Conservation (phyloP, 1,139 yeast species). For the Saccharomycopsis phalli region DNA sequence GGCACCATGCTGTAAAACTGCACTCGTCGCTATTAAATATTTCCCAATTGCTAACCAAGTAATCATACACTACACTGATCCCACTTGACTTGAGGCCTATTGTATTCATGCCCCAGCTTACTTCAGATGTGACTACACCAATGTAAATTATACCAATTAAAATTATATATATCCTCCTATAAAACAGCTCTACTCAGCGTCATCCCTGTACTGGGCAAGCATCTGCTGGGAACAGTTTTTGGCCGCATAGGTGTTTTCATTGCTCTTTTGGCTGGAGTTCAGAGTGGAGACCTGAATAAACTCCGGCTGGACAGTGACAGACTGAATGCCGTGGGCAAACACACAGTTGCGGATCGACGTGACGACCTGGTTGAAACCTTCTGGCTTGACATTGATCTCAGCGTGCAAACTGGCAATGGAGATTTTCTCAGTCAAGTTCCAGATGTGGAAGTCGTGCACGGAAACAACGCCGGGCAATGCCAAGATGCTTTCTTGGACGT, state of each 20-base stretch:
- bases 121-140: no score
- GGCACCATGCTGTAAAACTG: no score
- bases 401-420: constrained; percentile 86
- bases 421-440: constrained; percentile 89
- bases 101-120: no score
- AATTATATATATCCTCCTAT: no score
- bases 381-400: constrained; percentile 57
- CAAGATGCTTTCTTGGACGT: constrained; percentile 59
- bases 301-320: constrained; percentile 95
- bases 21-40: no score
- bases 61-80: no score
- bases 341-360: constrained; percentile 68
- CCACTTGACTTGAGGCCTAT: no score
- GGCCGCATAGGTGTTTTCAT: not conserved
- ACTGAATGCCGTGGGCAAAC: constrained; percentile 79
- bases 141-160: no score
- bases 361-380: constrained; percentile 62
- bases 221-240: constrained; percentile 1
- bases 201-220: no score
- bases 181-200: no score
- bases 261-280: not conserved
- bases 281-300: constrained; percentile 28
- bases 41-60: no score
- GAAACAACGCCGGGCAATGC: constrained; percentile 67
- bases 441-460: constrained; percentile 90